A percentile compares a stretch with the other conserved stretches of the same genome.
Evolutionary conservation across 2,329 filamentous ascomycete genomes (phyloP).

Genomic region (Ascochyta viciae-villosae): DNA sequence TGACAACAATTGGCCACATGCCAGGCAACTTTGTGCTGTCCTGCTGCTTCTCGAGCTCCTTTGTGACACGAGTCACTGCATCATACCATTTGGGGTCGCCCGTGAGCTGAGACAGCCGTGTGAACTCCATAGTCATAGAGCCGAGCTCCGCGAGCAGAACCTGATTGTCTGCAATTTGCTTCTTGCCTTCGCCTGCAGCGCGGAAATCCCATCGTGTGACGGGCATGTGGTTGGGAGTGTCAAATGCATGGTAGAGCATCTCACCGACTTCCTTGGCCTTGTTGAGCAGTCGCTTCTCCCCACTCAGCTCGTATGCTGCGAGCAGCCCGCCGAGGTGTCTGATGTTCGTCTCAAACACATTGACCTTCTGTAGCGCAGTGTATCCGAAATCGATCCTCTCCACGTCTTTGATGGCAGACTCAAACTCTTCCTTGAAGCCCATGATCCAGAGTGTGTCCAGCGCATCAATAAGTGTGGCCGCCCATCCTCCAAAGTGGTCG

Average conservation of each 20-base stretch:
- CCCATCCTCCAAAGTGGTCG: slow-evolving; percentile 57
- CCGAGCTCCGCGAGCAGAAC: slow-evolving; percentile 57
- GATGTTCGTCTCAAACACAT: slow-evolving; percentile 64
- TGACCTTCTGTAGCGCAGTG: slow-evolving; percentile 50
- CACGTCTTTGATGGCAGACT: slow-evolving; percentile 53
- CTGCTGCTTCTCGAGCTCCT: slow-evolving; percentile 52
- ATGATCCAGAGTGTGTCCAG: slow-evolving; percentile 58
- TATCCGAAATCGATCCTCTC: slow-evolving; percentile 54
- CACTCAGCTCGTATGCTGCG: slow-evolving; percentile 85
- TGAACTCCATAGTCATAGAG: slow-evolving; percentile 58
- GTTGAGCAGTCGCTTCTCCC: slow-evolving; percentile 72
- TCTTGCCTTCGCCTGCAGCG: slow-evolving; percentile 45
- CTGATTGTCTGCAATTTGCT: slow-evolving; percentile 50
- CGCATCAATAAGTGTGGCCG: slow-evolving; percentile 55
- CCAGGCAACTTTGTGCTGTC: slow-evolving; percentile 53
- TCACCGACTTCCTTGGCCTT: slow-evolving; percentile 83
- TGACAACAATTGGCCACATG: slow-evolving; percentile 57
- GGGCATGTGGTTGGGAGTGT: slow-evolving; percentile 94
- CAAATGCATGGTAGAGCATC: slow-evolving; percentile 81
- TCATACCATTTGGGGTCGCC: slow-evolving; percentile 56
- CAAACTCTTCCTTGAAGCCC: slow-evolving; percentile 57
- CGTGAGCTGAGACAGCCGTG: slow-evolving; percentile 55
- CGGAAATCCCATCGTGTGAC: slow-evolving; percentile 55
- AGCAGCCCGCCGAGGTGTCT: slow-evolving; percentile 88
- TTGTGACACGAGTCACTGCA: slow-evolving; percentile 54